Percentiles rank a stretch among this genome's conserved stretches.
phyloP scores from a whole-genome alignment of 352 stramenopile genomes.

The Globisporangium heterothallicum region DNA sequence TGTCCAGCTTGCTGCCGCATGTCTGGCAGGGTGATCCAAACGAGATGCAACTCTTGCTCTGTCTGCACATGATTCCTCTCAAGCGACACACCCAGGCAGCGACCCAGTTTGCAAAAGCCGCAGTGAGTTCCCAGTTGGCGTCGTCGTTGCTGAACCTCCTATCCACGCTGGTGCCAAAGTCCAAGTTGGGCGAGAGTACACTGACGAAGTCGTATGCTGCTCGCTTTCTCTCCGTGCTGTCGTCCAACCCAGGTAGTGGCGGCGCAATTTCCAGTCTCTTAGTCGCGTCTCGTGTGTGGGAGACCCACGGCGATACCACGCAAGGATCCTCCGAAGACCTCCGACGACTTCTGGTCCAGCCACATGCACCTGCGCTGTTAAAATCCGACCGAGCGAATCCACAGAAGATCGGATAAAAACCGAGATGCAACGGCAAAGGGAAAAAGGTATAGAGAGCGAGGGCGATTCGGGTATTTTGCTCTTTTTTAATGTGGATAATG shows the following conservation, averaged over 20 bases:
- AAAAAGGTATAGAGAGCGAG: conserved; percentile 3
- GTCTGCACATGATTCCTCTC: conserved; percentile 84
- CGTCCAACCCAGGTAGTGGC: conserved; percentile 78
- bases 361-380: conserved; percentile 67
- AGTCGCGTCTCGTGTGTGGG: conserved; percentile 75
- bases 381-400: conserved; percentile 79
- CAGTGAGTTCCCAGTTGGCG: conserved; percentile 75
- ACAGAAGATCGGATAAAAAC: conserved; percentile 72
- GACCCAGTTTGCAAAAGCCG: conserved; percentile 78
- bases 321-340: conserved; percentile 78
- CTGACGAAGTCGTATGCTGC: conserved; percentile 81
- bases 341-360: conserved; percentile 63
- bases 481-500: conserved; percentile 9
- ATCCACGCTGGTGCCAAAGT: conserved; percentile 75
- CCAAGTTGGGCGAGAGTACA: conserved; percentile 69
- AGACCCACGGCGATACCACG: conserved; percentile 77
- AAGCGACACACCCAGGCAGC: conserved; percentile 84
- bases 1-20: conserved; percentile 65
- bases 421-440: background rate
- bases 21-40: conserved; percentile 76
- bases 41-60: conserved; percentile 79
- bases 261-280: conserved; percentile 77
- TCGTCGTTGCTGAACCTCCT: conserved; percentile 76
- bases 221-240: conserved; percentile 76
- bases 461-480: background rate